Conservation (phyloP, 2,329 filamentous ascomycete species). For the Aspergillus viridinutans region DNA sequence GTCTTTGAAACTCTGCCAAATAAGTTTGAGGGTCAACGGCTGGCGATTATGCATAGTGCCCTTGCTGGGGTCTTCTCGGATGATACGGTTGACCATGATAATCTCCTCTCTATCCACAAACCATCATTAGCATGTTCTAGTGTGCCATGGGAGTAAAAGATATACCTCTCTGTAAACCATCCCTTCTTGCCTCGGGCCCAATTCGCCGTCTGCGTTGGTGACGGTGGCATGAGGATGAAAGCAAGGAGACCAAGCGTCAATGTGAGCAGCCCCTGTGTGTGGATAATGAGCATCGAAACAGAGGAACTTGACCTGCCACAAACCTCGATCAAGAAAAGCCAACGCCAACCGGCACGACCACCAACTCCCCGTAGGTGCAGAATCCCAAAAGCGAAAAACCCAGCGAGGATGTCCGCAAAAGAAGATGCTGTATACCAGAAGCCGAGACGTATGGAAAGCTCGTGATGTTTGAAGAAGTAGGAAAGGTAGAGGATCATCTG, state of each 20-base stretch:
- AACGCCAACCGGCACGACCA: slow-evolving; percentile 31
- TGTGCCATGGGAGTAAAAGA: not conserved
- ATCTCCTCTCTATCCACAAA: slow-evolving; percentile 49
- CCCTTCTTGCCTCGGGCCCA: slow-evolving; percentile 42
- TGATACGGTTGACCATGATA: slow-evolving; percentile 61
- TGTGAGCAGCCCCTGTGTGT: slow-evolving; percentile 19
- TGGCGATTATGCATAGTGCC: slow-evolving; percentile 55
- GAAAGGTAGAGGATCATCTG: slow-evolving; percentile 52
- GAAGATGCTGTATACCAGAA: slow-evolving; percentile 23
- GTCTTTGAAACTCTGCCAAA: slow-evolving; percentile 49
- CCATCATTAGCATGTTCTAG: not conserved
- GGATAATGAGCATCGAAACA: not conserved
- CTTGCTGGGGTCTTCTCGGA: slow-evolving; percentile 51
- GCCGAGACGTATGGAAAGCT: slow-evolving; percentile 51
- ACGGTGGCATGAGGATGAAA: slow-evolving; percentile 53
- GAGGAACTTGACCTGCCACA: slow-evolving; percentile 39
- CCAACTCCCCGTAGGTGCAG: slow-evolving; percentile 31
- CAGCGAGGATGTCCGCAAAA: slow-evolving; percentile 43
- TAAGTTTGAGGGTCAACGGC: slow-evolving; percentile 42
- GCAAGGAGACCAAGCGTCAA: slow-evolving; percentile 22
- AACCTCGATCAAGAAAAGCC: slow-evolving; percentile 34
- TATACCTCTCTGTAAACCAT: slow-evolving; percentile 56
- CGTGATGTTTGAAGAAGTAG: slow-evolving; percentile 67
- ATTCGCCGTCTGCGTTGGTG: slow-evolving; percentile 54
- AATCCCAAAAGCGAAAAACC: slow-evolving; percentile 41